These are phyloP conservation scores for Gossypioides kirkii DNA, from an alignment of 345 rosid genomes.

Conservation along the genomic window DNA sequence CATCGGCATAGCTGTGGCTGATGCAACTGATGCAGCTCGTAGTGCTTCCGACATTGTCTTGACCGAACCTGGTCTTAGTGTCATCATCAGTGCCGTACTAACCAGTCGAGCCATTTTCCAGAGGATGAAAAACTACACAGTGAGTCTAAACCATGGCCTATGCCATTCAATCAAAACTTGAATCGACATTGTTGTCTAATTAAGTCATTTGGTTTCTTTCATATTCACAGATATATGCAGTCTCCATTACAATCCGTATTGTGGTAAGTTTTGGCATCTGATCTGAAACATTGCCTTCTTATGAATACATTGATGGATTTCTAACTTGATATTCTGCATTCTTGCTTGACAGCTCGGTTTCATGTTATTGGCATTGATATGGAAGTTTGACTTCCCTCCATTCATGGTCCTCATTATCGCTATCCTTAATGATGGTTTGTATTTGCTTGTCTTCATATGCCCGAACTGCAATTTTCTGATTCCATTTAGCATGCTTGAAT, in stretches of 20 bases:
- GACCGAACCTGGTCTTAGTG: conserved; percentile 66
- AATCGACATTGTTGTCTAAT: not conserved
- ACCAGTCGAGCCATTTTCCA: conserved; percentile 62
- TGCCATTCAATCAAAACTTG: not conserved
- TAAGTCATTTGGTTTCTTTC: conserved; percentile 13
- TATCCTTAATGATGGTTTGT: conserved; percentile 52
- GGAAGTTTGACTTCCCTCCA: conserved; percentile 67
- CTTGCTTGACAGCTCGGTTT: conserved; percentile 46
- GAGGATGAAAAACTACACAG: conserved; percentile 75
- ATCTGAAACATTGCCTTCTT: not conserved
- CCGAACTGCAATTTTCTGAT: not conserved
- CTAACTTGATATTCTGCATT: not conserved
- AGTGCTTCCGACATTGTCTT: conserved; percentile 69
- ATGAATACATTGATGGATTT: not conserved
- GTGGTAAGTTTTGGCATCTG: conserved; percentile 40
- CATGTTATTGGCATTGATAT: conserved; percentile 61
- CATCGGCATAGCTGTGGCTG: conserved; percentile 71
- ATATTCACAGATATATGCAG: conserved; percentile 70
- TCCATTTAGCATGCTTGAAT: not conserved
- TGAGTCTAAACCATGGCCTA: conserved; percentile 15
- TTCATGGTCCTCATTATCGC: conserved; percentile 66
- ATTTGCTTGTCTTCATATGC: not conserved
- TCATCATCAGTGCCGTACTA: conserved; percentile 61
- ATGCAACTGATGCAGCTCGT: conserved; percentile 74
- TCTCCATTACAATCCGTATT: conserved; percentile 83